Base-by-base conservation (phyloP, 1,284 basidiomycete genomes). In the Rhodotorula sp. region DNA sequence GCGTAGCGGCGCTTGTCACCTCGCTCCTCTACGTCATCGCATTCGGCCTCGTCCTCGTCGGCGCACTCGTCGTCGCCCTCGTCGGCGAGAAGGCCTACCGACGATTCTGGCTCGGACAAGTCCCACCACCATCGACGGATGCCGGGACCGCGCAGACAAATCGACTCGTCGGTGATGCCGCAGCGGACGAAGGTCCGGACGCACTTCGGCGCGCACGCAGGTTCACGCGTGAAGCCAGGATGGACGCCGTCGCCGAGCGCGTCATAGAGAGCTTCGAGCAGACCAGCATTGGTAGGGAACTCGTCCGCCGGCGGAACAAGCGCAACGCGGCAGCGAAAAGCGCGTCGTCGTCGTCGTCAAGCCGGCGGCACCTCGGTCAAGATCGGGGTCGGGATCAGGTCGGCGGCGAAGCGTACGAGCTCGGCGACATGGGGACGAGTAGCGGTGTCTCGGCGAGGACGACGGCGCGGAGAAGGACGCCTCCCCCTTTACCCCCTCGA, bases 241-340 rank as follows among this genome's bases (percentile, higher is more conserved):
- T 71, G 38, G 70, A 71, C 38, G 45, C 57, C 5, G 70, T 55
- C 7, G 70, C 66, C 38, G 70, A 71, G 31, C 65, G 62, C 43
- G 63, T 71, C 45, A 65, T 71, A 55, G 70, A 66, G 50, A 60
- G 57, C 26, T 60, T 71, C 34, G 70, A 71, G 52, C 55, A 47
- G 63, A 66, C 55, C 3, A 47, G 60, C 34, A 57, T 71, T n/a
- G 70, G 66, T 21, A n/a, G 54, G 26, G 62, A 59, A 48, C 47
- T 71, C 26, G 45, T 71, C 49, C n/a, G 52, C 16, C 38, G 62
- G 21, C 50, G 50, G 21, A 52, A 52, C 50, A 59, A 31, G n/a
- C 38, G 67, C n/a, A 64, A 60, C 43, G 23, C 26, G 5, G 19
- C 21, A 21, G 49, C 23, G 2, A 31, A 48, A 5, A 38, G 28